Percentiles rank a stretch among this genome's conserved stretches.
These are phyloP conservation scores for Jimgerdemannia lactiflua DNA, from an alignment of 192 early-diverging fungal species.

Conservation along the genomic window DNA sequence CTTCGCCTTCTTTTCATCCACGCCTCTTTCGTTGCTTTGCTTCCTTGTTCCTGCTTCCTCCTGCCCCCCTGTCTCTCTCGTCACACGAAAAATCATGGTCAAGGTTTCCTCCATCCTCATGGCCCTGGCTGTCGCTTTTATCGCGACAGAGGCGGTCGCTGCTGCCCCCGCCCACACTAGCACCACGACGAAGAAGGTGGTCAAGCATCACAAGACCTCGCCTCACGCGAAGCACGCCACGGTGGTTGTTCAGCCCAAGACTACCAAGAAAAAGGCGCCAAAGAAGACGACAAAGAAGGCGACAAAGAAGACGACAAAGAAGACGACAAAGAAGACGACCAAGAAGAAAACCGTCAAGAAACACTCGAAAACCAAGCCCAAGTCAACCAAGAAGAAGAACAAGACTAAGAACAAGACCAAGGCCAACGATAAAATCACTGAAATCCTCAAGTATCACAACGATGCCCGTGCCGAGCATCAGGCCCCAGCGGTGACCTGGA, in stretches of 20 bases:
- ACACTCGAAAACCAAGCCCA: background rate
- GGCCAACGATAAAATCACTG: background rate
- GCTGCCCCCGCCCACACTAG: background rate
- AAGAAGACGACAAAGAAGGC: background rate
- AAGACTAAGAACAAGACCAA: background rate
- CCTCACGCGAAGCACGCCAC: background rate
- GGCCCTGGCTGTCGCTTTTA: background rate
- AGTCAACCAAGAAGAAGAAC: background rate
- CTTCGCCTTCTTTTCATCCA: background rate
- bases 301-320: background rate
- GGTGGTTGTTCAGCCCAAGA: background rate
- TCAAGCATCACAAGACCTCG: background rate
- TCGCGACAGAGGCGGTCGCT: background rate
- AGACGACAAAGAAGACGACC: background rate
- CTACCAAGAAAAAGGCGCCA: background rate
- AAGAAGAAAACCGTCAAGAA: background rate
- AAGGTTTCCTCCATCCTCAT: background rate
- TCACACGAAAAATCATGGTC: background rate
- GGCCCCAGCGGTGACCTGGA: conserved; percentile 38
- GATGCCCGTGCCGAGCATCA: conserved; percentile 34
- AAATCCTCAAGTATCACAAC: conserved; percentile 37
- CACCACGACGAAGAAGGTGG: background rate
- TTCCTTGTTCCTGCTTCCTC: background rate
- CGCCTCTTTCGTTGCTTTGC: background rate
- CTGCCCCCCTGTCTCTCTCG: background rate